A percentile compares a stretch with the other conserved stretches of the same genome.
phyloP scores from a whole-genome alignment of 2,329 filamentous ascomycete species.

The Hansfordia pulvinata region DNA sequence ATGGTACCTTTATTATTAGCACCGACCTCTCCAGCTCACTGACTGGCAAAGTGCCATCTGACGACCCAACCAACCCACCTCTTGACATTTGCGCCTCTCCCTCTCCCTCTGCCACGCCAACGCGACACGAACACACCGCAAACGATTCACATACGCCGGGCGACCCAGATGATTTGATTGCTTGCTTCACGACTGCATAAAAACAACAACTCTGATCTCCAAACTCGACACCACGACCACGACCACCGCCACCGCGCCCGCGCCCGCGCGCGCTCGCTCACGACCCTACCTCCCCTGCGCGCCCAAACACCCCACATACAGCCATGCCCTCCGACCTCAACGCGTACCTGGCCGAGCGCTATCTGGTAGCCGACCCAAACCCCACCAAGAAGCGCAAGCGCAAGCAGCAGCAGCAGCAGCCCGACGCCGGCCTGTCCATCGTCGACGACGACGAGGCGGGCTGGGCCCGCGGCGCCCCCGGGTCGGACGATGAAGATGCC shows the following conservation, averaged over 20 bases:
- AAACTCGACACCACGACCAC: too few species aligned
- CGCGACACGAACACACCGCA: neutral
- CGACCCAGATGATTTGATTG: neutral
- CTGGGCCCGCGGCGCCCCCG: conserved; percentile 34
- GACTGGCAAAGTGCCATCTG: too few species aligned
- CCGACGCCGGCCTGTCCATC: conserved; percentile 41
- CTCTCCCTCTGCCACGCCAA: neutral
- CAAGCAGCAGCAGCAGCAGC: conserved; percentile 21
- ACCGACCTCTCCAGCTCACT: too few species aligned
- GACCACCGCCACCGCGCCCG: too few species aligned
- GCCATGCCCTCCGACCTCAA: conserved; percentile 51
- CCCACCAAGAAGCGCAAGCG: conserved; percentile 51
- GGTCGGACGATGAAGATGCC: conserved; percentile 34
- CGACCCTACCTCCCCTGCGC: neutral
- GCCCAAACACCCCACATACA: neutral
- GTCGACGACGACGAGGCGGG: conserved; percentile 48
- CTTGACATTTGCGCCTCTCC: neutral
- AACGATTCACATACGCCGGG: neutral
- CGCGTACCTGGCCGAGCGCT: conserved; percentile 82
- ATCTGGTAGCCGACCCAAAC: conserved; percentile 52
- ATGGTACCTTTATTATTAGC: too few species aligned
- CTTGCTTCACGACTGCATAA: too few species aligned
- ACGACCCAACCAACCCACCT: too few species aligned
- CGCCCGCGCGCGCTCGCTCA: neutral
- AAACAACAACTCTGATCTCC: too few species aligned